Evolutionary conservation across 345 rosid species (phyloP).

Genomic region (Citrus inodora): DNA sequence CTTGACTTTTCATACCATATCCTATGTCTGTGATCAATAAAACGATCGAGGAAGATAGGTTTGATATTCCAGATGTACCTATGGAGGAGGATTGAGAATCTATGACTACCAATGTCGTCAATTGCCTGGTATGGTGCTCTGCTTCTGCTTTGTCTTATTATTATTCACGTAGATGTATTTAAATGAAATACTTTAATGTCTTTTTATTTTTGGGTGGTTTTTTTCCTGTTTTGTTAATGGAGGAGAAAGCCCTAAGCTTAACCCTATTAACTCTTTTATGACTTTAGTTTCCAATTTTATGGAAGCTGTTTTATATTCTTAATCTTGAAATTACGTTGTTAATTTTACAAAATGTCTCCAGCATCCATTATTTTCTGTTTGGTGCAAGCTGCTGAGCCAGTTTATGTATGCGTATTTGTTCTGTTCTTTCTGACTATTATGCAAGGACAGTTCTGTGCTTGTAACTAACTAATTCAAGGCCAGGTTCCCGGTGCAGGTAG

Average conservation of each 20-base stretch:
- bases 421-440: too few relatives aligned
- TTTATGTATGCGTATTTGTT: neutral
- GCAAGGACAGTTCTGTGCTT: too few relatives aligned
- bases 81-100: conserved; percentile 84
- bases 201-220: too few relatives aligned
- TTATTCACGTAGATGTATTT: neutral
- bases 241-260: too few relatives aligned
- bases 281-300: too few relatives aligned
- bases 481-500: neutral
- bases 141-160: neutral
- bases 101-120: neutral
- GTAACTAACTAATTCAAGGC: neutral
- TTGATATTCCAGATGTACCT: conserved; percentile 95
- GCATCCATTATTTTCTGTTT: too few relatives aligned
- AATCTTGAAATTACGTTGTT: too few relatives aligned
- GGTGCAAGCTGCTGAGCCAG: too few relatives aligned
- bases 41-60: conserved; percentile 79
- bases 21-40: conserved; percentile 61
- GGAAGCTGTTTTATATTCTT: neutral
- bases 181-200: neutral
- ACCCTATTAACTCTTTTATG: too few relatives aligned
- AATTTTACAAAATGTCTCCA: too few relatives aligned
- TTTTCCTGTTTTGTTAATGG: too few relatives aligned
- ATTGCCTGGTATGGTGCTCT: neutral
- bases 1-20: conserved; percentile 58